Evolutionary conservation across 306 rosid species (phyloP), one percentile per base, ranked within the genome.

Genomic region (Erythrophleum fordii): DNA sequence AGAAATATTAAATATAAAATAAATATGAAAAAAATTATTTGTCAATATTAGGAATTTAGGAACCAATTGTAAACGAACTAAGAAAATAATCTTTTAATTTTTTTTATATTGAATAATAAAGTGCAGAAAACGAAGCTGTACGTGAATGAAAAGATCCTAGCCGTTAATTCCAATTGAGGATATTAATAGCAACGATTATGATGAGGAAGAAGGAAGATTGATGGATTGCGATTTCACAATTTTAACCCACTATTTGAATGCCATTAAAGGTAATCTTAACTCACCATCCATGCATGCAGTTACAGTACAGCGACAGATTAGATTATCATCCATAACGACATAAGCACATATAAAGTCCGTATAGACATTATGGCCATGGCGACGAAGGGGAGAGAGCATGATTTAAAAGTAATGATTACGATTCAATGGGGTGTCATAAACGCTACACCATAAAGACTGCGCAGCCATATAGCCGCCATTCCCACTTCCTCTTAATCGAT

Each of bases 401-500:
- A 73, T 23, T 67, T 25, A 68, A 78, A 84, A 46, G 85, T 75
- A 73, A 90, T 90, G 90, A 90, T 90, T 85, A 83, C 51, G 48
- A 81, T 82, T 77, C 87, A 18, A 65, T 65, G 68, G 68, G 22
- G 79, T 80, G 85, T 49, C 84, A 71, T 73, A 87, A 81, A 84
- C 60, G 85, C 69, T 29, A 53, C 59, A 77, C 60, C 48, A 76
- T 79, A 81, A 81, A 72, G 66, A 83, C 87, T 35, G 92, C 89
- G 98, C 98, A 89, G 98, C 97, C 97, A 83, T 9, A 2, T 2
- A 85, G 98, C 97, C 98, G 98, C 97, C 97, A 85, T 88, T 89
- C 87, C 80, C 83, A 26, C 84, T 71, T 77, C 52, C 72, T 45
- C 13, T 59, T 1, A 3, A 29, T 16, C 0, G 42, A 26, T 62